These are phyloP conservation scores for Magnusiomyces paraingens DNA, from an alignment of 1,139 yeast genomes.

Conservation along the genomic window DNA sequence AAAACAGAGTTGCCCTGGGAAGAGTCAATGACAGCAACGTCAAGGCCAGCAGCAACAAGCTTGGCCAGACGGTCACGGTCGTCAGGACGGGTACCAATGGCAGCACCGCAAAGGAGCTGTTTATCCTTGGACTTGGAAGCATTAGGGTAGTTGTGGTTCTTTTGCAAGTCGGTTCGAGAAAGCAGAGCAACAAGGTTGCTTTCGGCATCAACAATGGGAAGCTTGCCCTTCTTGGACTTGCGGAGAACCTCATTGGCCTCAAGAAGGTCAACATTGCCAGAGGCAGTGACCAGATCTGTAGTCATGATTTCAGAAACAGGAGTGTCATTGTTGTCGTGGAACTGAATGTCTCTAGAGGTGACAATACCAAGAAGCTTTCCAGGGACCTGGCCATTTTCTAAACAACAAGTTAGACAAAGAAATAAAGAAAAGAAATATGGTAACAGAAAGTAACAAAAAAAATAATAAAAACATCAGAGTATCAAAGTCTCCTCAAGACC, in stretches of 20 bases:
- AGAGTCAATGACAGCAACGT: slow-evolving; percentile 91
- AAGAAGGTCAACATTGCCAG: slow-evolving; percentile 55
- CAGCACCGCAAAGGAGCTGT: slow-evolving; percentile 98
- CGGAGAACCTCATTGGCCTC: slow-evolving; percentile 90
- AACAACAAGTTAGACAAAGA: slow-evolving; percentile 6
- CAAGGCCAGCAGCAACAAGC: slow-evolving; percentile 94
- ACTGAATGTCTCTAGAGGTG: slow-evolving; percentile 96
- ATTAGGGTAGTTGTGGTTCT: slow-evolving; percentile 86
- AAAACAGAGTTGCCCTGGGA: slow-evolving; percentile 95
- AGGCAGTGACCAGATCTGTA: slow-evolving; percentile 74
- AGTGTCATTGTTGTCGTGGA: slow-evolving; percentile 66
- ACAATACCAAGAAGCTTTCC: slow-evolving; percentile 92
- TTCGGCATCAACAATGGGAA: slow-evolving; percentile 77
- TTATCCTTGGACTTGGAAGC: slow-evolving; percentile 91
- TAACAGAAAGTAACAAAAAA: background rate
- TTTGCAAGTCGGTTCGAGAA: slow-evolving; percentile 94
- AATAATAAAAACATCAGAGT: slow-evolving; percentile 34
- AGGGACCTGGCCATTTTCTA: slow-evolving; percentile 79
- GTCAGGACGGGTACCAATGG: slow-evolving; percentile 88
- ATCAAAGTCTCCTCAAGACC: slow-evolving; percentile 80
- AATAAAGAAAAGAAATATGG: background rate
- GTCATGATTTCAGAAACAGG: slow-evolving; percentile 82
- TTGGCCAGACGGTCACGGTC: slow-evolving; percentile 78
- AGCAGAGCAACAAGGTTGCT: slow-evolving; percentile 81
- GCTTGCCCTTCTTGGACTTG: slow-evolving; percentile 93